Percentiles rank a stretch among this genome's conserved stretches.
Evolutionary conservation across 2,329 filamentous ascomycete species (phyloP).

Genomic region (Podosphaera leucotricha): DNA sequence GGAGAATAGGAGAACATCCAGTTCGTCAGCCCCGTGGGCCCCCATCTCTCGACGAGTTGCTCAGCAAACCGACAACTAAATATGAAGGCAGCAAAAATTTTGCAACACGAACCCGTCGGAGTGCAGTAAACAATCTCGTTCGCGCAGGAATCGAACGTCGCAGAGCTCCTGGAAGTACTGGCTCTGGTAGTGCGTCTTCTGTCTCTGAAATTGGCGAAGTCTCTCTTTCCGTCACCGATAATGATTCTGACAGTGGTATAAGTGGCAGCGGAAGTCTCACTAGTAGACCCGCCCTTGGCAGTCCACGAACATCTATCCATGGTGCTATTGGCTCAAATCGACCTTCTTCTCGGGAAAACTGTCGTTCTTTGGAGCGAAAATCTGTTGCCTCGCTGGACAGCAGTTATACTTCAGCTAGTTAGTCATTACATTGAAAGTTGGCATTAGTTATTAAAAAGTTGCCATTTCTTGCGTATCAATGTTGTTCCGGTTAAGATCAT

Average conservation of each 20-base stretch:
- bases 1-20: conserved; percentile 81
- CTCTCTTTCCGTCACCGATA: conserved; percentile 43
- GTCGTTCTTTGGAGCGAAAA: conserved; percentile 29
- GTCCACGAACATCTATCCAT: conserved; percentile 53
- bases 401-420: conserved; percentile 35
- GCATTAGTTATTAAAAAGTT: too few relatives aligned
- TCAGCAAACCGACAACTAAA: conserved; percentile 72
- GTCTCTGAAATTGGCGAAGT: conserved; percentile 58
- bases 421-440: too few relatives aligned
- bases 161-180: conserved; percentile 37
- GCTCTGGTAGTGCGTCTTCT: conserved; percentile 67
- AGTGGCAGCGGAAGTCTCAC: conserved; percentile 62
- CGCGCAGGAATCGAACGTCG: conserved; percentile 74
- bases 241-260: conserved; percentile 44
- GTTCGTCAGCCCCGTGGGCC: conserved; percentile 81
- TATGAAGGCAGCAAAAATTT: conserved; percentile 97
- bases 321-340: conserved; percentile 76
- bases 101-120: conserved; percentile 71
- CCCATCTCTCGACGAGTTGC: conserved; percentile 74
- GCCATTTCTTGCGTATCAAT: too few relatives aligned
- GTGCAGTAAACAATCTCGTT: conserved; percentile 76
- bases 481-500: too few relatives aligned
- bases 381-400: conserved; percentile 22
- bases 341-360: conserved; percentile 46
- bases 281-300: conserved; percentile 42